These are phyloP conservation scores for Borealophlyctis nickersoniae DNA, from an alignment of 192 early-diverging fungal genomes.

Conservation along the genomic window DNA sequence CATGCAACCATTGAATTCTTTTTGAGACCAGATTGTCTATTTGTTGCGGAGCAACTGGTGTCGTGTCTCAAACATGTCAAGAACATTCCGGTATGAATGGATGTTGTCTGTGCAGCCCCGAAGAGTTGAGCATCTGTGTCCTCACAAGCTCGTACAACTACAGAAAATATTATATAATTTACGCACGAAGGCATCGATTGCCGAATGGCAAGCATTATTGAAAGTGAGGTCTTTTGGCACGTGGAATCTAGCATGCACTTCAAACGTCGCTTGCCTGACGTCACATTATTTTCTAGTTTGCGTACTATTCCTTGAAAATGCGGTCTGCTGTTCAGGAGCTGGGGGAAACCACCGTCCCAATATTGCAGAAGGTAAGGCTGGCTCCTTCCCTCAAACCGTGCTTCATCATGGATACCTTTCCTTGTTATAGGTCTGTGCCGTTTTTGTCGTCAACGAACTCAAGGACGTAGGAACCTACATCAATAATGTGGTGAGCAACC, in stretches of 20 bases:
- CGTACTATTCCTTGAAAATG: slow-evolving; percentile 56
- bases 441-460: slow-evolving; percentile 34
- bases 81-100: slow-evolving; percentile 35
- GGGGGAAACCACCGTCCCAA: not conserved
- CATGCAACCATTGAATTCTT: slow-evolving; percentile 60
- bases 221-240: slow-evolving; percentile 38
- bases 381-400: too few species aligned
- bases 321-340: slow-evolving; percentile 21
- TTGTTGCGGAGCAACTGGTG: slow-evolving; percentile 38
- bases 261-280: not conserved
- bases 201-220: slow-evolving; percentile 62
- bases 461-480: slow-evolving; percentile 53
- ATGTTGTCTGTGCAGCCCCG: not conserved
- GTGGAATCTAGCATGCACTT: too few species aligned
- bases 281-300: slow-evolving; percentile 41
- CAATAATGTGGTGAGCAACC: slow-evolving; percentile 50
- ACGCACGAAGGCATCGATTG: slow-evolving; percentile 41
- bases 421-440: too few species aligned
- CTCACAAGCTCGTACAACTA: not conserved
- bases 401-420: too few species aligned
- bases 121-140: not conserved
- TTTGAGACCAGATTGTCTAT: slow-evolving; percentile 36
- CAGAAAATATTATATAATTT: slow-evolving; percentile 36
- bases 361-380: slow-evolving; percentile 26
- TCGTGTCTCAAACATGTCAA: slow-evolving; percentile 34